Evolutionary conservation across 306 rosid species (phyloP).

Genomic region (Lagenaria siceraria): DNA sequence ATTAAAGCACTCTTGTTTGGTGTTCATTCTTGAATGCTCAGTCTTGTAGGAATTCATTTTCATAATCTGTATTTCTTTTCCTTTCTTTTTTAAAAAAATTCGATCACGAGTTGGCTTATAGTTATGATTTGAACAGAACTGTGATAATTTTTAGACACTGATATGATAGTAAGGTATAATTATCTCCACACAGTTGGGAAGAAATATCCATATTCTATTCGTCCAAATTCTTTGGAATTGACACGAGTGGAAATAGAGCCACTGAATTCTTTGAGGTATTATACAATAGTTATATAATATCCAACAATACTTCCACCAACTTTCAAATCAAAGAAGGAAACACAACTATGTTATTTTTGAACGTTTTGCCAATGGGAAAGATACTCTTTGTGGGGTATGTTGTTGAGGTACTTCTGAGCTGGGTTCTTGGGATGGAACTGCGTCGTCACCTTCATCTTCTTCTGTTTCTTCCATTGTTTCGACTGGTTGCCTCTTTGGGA

Average conservation of each 20-base stretch:
- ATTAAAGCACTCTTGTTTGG: not conserved
- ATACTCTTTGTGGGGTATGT: constrained; percentile 56
- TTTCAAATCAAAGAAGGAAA: not conserved
- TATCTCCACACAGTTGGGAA: not conserved
- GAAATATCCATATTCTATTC: not conserved
- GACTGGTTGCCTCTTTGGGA: constrained; percentile 56
- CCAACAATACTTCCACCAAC: not conserved
- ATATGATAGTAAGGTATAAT: no score
- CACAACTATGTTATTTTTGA: constrained; percentile 24
- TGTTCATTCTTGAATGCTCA: not conserved
- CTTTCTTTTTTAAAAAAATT: not conserved
- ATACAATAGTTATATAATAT: not conserved
- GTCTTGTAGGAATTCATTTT: not conserved
- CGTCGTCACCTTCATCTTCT: constrained; percentile 49
- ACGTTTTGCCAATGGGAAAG: constrained; percentile 62
- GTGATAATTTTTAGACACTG: not conserved
- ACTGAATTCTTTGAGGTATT: not conserved
- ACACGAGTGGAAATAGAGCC: not conserved
- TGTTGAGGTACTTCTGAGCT: constrained; percentile 40
- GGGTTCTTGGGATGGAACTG: constrained; percentile 46
- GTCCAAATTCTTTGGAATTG: not conserved
- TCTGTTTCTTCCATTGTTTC: constrained; percentile 62
- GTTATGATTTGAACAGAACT: not conserved
- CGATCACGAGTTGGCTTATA: not conserved
- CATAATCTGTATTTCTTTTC: not conserved